Evolutionary conservation across 2,329 filamentous ascomycete genomes (phyloP).

Genomic region (Apiospora sp.): DNA sequence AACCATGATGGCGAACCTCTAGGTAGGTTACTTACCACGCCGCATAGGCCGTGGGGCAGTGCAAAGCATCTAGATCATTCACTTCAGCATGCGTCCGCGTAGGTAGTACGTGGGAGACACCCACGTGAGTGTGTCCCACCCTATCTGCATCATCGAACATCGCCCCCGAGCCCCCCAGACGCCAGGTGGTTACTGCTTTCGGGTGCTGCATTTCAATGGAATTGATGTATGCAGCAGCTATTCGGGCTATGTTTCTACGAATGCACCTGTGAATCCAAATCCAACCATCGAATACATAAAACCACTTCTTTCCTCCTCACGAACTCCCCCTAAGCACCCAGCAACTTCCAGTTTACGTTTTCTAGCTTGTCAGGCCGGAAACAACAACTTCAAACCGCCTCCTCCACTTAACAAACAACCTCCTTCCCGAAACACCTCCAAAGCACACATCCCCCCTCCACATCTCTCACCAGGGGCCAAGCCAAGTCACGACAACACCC

Average conservation of each 20-base stretch:
- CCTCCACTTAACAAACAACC: conserved; percentile 13
- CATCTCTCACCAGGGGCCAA: background rate
- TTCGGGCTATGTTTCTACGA: conserved; percentile 1
- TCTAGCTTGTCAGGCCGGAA: background rate
- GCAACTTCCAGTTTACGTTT: background rate
- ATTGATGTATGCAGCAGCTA: background rate
- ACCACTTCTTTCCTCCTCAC: conserved; percentile 6
- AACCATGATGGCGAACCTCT: background rate
- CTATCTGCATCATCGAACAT: conserved; percentile 21
- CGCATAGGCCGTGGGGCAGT: conserved; percentile 14
- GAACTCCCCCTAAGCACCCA: background rate
- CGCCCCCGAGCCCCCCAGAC: background rate
- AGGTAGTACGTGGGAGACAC: conserved; percentile 12
- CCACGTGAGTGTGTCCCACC: conserved; percentile 17
- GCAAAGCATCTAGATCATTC: conserved; percentile 18
- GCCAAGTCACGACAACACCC: background rate
- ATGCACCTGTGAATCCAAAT: background rate
- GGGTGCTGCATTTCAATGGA: too few relatives aligned
- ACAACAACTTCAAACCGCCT: background rate
- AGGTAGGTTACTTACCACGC: background rate
- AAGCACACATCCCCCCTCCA: background rate
- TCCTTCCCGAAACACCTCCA: conserved; percentile 19
- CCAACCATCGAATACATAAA: background rate
- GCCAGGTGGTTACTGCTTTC: too few relatives aligned
- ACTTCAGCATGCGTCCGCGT: background rate